phyloP scores from a whole-genome alignment of 345 rosid species.

The Hibiscus tridactylites region DNA sequence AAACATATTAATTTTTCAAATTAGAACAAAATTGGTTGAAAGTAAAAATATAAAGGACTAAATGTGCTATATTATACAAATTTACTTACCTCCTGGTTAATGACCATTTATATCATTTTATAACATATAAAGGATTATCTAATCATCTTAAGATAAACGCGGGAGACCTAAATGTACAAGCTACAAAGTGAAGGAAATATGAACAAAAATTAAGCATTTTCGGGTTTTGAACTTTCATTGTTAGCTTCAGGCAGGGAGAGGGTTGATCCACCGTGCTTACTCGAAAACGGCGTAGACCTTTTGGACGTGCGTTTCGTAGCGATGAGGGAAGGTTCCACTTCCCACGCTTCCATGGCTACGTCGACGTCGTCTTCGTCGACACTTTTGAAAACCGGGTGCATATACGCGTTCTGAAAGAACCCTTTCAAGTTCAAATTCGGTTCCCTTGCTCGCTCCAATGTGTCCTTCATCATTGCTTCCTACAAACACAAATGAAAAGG shows the following conservation, averaged over 20 bases:
- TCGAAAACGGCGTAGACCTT: slow-evolving; percentile 29
- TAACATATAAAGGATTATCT: too few relatives aligned
- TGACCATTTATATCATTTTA: too few relatives aligned
- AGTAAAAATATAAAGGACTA: too few relatives aligned
- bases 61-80: too few relatives aligned
- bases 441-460: slow-evolving; percentile 69
- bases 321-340: slow-evolving; percentile 40
- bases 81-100: too few relatives aligned
- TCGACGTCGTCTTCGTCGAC: slow-evolving; percentile 38
- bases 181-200: neutral
- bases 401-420: slow-evolving; percentile 61
- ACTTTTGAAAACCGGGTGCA: slow-evolving; percentile 64
- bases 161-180: neutral
- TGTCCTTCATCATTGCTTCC: slow-evolving; percentile 96
- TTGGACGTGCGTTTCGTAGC: slow-evolving; percentile 59
- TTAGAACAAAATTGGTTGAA: too few relatives aligned
- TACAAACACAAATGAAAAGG: slow-evolving; percentile 7
- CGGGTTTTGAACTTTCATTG: neutral
- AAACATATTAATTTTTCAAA: too few relatives aligned
- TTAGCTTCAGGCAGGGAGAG: neutral
- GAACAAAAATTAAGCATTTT: neutral
- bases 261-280: slow-evolving; percentile 25
- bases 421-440: slow-evolving; percentile 72
- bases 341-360: slow-evolving; percentile 29
- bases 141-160: too few relatives aligned